Evolutionary conservation across 176 grass and related monocot species (phyloP), one percentile per base, ranked within the genome.

Genomic region (Avena insularis): DNA sequence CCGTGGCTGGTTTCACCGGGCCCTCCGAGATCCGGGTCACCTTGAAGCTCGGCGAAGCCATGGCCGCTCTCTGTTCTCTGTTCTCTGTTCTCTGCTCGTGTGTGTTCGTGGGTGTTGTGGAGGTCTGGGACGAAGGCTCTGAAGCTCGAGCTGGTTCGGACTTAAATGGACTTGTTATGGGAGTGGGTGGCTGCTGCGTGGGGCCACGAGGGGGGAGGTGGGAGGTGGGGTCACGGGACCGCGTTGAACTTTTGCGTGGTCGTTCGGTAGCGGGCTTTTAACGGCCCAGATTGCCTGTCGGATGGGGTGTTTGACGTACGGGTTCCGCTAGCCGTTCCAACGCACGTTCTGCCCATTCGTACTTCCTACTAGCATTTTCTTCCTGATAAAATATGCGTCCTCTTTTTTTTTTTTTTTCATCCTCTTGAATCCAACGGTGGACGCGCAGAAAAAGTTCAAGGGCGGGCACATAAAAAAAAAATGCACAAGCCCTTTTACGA

Each of bases 21-120:
- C 87, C 94, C 68, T 94, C 97, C 43, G 97, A 96, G 84, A 90
- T 90, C 97, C 91, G 93, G 31, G 83, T 94, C 86, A 98, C 94
- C 82, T 91, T 96, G 94, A 98, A 98, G 33, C 78, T 60, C 82
- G 45, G 50, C 71, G 36, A 45, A 19, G 79, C 66, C 53, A 25
- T 81, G 11, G 38, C 38, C 12, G 50, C 50, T 81, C 17, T 36
- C 33, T 19, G 38, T 64, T 20, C 12, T 9, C 33, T 19, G 38
- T 64, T 20, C 12, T 9, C 58, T 20, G 58, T 12, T 61, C 58
- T 61, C 46, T 47, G 8, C 38, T 40, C 38, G 38, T 40, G 46
- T 1, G 46, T 53, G 50, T 3, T 67, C 31, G 64, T 67, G 35
- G 13, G 7, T 54, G 35, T 33, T 23, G 7, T 68, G 45, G 47